Percentiles rank a stretch among this genome's conserved stretches.
Conservation (phyloP, 2,329 filamentous ascomycete species). For the Xylariaceae sp. region DNA sequence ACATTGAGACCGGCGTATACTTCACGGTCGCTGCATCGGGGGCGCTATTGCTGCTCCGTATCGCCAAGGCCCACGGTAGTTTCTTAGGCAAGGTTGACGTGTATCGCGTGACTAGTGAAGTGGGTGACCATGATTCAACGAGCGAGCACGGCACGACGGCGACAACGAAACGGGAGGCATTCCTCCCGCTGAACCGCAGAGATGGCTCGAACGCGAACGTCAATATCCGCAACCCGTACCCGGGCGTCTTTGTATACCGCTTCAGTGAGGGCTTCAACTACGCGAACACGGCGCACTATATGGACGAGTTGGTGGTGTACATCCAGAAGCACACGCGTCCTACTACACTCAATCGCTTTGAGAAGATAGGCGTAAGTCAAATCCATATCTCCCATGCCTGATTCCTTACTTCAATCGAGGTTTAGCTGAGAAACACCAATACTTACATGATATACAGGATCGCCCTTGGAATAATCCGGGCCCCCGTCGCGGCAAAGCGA, state of each 20-base stretch:
- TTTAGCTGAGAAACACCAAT: no score
- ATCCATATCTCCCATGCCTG: no score
- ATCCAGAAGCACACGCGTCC: slow-evolving; percentile 77
- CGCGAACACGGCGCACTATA: slow-evolving; percentile 87
- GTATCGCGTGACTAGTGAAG: slow-evolving; percentile 53
- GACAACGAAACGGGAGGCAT: slow-evolving; percentile 63
- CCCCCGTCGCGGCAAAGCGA: slow-evolving; percentile 64
- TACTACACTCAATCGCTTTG: slow-evolving; percentile 73
- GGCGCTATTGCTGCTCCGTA: slow-evolving; percentile 80
- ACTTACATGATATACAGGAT: no score
- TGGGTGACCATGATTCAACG: slow-evolving; percentile 12
- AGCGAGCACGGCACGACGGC: slow-evolving; percentile 7
- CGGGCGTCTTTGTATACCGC: slow-evolving; percentile 93
- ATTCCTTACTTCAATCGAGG: no score
- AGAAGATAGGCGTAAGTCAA: slow-evolving; percentile 65
- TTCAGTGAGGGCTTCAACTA: slow-evolving; percentile 97
- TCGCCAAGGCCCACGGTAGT: slow-evolving; percentile 82
- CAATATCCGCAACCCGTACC: slow-evolving; percentile 78
- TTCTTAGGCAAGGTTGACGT: slow-evolving; percentile 85
- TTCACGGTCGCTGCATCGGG: slow-evolving; percentile 79
- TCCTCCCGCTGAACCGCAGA: slow-evolving; percentile 83
- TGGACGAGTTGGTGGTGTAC: slow-evolving; percentile 76
- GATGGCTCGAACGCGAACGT: slow-evolving; percentile 91
- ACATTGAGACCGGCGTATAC: slow-evolving; percentile 93
- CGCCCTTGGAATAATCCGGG: slow-evolving; percentile 96